Conservation (phyloP, 441 rosid genomes). For the Brassica hybrid region DNA sequence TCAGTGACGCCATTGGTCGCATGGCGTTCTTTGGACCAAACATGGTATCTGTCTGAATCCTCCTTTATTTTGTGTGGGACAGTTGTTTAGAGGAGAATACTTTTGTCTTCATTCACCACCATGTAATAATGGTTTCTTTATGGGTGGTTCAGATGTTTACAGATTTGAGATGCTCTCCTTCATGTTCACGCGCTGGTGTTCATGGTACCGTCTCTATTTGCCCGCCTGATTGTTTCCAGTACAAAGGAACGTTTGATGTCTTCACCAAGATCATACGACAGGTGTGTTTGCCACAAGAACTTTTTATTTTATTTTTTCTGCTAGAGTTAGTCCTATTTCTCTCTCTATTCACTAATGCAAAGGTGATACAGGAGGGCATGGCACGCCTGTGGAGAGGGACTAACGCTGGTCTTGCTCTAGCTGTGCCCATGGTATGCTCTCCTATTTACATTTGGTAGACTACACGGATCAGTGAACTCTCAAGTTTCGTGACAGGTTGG, state of each 20-base stretch:
- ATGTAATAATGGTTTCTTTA: constrained; percentile 3
- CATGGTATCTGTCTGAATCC: constrained; percentile 54
- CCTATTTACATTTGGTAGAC: background rate
- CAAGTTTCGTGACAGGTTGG: constrained; percentile 69
- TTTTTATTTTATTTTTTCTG: no score
- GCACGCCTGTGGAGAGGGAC: constrained; percentile 97
- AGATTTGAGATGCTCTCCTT: constrained; percentile 92
- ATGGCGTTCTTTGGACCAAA: constrained; percentile 93
- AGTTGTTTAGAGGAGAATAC: constrained; percentile 1
- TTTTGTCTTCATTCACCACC: constrained; percentile 3
- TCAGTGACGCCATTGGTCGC: constrained; percentile 74
- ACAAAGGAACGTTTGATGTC: constrained; percentile 94
- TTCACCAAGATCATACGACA: constrained; percentile 88
- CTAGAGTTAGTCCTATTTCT: no score
- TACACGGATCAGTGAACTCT: constrained; percentile 19
- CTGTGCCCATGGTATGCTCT: constrained; percentile 83
- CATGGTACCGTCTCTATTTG: constrained; percentile 97
- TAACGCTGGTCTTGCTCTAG: constrained; percentile 92
- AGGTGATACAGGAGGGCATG: constrained; percentile 77
- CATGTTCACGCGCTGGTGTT: constrained; percentile 97
- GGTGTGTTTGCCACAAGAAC: no score
- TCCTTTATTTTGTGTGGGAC: background rate
- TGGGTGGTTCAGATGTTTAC: constrained; percentile 85
- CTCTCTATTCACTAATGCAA: constrained; percentile 29
- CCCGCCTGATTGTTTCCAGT: constrained; percentile 98